phyloP scores from a whole-genome alignment of 306 rosid genomes.

The Lagenaria siceraria region DNA sequence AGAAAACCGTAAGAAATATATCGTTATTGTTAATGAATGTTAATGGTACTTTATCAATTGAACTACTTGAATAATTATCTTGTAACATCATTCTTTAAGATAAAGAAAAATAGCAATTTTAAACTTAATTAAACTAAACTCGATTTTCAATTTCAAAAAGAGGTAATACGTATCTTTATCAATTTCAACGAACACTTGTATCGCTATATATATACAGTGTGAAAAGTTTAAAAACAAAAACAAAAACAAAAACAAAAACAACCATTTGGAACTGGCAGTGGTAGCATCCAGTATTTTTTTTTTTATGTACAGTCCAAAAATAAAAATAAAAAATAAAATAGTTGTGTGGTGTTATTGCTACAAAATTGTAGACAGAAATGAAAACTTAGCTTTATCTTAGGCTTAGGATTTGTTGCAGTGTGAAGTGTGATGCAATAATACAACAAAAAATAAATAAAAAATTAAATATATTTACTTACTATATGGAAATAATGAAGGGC shows the following conservation, averaged over 20 bases:
- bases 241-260: not conserved
- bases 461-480: not conserved
- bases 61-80: no score
- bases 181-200: no score
- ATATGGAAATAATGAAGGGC: conserved; percentile 1
- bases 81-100: no score
- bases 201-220: not conserved
- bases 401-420: no score
- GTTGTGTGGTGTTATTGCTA: not conserved
- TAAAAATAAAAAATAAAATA: not conserved
- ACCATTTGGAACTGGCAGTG: not conserved
- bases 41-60: no score
- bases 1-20: no score
- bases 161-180: no score
- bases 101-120: no score
- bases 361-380: not conserved
- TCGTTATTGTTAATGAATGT: no score
- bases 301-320: not conserved
- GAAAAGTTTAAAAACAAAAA: not conserved
- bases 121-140: no score
- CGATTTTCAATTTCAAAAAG: no score
- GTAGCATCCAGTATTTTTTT: not conserved
- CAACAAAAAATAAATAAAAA: not conserved
- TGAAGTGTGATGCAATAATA: not conserved
- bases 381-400: not conserved